These are phyloP conservation scores for Heterobasidion irregulare DNA, from an alignment of 1,284 basidiomycete genomes.

Conservation along the genomic window DNA sequence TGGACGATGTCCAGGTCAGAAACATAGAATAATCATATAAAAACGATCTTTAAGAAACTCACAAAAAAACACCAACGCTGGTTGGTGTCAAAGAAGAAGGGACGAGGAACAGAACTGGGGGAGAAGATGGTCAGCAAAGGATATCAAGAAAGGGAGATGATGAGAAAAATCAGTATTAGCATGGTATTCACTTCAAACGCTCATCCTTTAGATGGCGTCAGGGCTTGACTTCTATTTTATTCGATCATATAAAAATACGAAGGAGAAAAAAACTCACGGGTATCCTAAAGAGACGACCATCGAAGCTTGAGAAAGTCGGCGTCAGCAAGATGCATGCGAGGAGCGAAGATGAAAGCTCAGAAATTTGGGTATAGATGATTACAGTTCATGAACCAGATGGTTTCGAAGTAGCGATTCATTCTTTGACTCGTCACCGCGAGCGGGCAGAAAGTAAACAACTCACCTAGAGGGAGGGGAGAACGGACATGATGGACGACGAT, in stretches of 20 bases:
- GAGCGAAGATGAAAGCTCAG: slow-evolving; percentile 6
- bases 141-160: not conserved
- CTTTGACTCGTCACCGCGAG: slow-evolving; percentile 9
- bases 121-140: not conserved
- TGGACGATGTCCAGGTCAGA: slow-evolving; percentile 10
- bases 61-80: not conserved
- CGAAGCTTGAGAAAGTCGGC: not conserved
- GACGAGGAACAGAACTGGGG: not conserved
- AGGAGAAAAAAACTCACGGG: slow-evolving; percentile 6
- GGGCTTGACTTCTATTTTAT: slow-evolving; percentile 14
- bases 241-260: slow-evolving; percentile 8
- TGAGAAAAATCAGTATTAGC: slow-evolving; percentile 12
- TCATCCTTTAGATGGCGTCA: slow-evolving; percentile 9
- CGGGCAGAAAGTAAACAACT: slow-evolving; percentile 1
- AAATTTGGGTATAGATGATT: slow-evolving; percentile 15
- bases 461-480: not conserved
- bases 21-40: not conserved
- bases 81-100: not conserved
- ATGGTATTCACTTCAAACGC: slow-evolving; percentile 14
- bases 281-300: not conserved
- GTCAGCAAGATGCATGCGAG: not conserved
- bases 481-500: not conserved
- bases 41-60: not conserved
- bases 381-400: slow-evolving; percentile 10
- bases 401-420: slow-evolving; percentile 15